Percentiles rank a stretch among this genome's conserved stretches.
phyloP scores from a whole-genome alignment of 2,329 filamentous ascomycete species.

The Penicillium sp. region DNA sequence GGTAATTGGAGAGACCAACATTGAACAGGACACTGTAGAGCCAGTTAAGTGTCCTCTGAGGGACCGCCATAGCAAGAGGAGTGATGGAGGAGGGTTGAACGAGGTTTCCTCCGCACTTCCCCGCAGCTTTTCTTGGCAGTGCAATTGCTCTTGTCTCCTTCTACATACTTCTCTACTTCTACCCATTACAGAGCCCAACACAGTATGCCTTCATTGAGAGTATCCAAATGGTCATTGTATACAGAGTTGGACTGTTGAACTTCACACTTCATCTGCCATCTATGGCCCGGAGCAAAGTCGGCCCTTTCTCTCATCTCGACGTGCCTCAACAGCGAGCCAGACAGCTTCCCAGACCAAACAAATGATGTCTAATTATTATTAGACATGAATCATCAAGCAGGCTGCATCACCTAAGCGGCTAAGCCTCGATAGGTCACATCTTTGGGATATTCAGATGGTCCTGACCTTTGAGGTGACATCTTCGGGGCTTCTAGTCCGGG shows the following conservation, averaged over 20 bases:
- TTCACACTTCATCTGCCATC: too few species aligned
- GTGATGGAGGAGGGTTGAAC: constrained; percentile 4
- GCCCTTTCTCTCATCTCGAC: too few species aligned
- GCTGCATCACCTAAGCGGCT: too few species aligned
- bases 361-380: not conserved
- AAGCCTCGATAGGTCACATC: not conserved
- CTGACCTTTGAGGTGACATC: not conserved
- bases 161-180: too few species aligned
- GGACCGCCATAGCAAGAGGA: constrained; percentile 54
- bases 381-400: too few species aligned
- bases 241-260: too few species aligned
- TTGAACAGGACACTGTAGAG: constrained; percentile 85
- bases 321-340: too few species aligned
- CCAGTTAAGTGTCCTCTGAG: constrained; percentile 90
- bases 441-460: not conserved
- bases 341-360: not conserved
- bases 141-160: not conserved
- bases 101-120: constrained; percentile 5
- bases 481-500: not conserved
- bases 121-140: constrained; percentile 14
- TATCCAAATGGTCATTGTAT: too few species aligned
- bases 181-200: too few species aligned
- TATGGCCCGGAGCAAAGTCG: too few species aligned
- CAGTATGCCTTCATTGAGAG: too few species aligned
- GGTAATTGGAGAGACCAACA: constrained; percentile 43